phyloP scores from a whole-genome alignment of 305 asterid species.

The Solanum hybrid region DNA sequence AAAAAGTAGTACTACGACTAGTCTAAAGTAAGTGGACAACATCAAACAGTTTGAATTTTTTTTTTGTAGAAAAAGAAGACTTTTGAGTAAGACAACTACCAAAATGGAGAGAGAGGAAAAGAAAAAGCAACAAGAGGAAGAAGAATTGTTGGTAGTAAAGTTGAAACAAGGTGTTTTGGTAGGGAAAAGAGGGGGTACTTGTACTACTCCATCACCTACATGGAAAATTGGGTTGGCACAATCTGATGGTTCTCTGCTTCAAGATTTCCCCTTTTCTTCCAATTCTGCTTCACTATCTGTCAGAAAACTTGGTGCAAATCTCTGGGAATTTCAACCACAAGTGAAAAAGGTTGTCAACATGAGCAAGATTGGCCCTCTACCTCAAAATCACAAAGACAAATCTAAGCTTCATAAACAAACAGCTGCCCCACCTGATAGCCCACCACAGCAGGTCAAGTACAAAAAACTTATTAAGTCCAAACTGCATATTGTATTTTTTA shows the following conservation, averaged over 20 bases:
- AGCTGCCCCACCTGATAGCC: conserved; percentile 14
- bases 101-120: conserved; percentile 13
- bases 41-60: conserved; percentile 11
- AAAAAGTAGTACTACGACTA: not conserved
- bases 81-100: conserved; percentile 10
- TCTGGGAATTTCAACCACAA: conserved; percentile 66
- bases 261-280: conserved; percentile 28
- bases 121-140: conserved; percentile 16
- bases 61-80: conserved; percentile 1
- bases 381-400: conserved; percentile 18
- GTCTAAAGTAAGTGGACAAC: conserved; percentile 3
- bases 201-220: conserved; percentile 61
- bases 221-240: conserved; percentile 62
- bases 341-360: conserved; percentile 12
- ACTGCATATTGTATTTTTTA: not conserved
- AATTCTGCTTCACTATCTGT: conserved; percentile 44
- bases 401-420: conserved; percentile 9
- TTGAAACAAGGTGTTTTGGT: conserved; percentile 51
- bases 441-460: conserved; percentile 33
- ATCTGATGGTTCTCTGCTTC: conserved; percentile 47
- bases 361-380: conserved; percentile 16
- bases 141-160: conserved; percentile 35
- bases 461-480: not conserved
- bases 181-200: conserved; percentile 61
- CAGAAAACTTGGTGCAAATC: conserved; percentile 63